These are phyloP conservation scores for Coccomyxa subellipsoidea DNA, from an alignment of 163 green algal genomes.

Conservation along the genomic window DNA sequence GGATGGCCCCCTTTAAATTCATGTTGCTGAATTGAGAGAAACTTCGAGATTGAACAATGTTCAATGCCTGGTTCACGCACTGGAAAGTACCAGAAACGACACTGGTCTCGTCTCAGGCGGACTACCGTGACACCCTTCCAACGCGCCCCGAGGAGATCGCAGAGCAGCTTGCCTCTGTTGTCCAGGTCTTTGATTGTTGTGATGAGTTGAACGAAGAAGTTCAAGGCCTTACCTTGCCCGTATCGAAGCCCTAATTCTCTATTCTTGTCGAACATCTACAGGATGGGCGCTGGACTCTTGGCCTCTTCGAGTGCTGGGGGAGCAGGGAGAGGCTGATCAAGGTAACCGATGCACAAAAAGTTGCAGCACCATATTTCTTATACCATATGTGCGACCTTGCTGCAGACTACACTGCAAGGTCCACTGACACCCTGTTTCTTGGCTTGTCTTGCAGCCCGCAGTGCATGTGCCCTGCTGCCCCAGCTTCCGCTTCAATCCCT, in stretches of 20 bases:
- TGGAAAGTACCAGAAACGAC: constrained; percentile 9
- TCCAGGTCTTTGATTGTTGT: too few species aligned
- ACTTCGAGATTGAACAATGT: neutral
- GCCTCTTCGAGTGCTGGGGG: constrained; percentile 26
- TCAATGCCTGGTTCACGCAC: constrained; percentile 2
- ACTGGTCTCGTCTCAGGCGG: neutral
- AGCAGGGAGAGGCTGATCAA: neutral
- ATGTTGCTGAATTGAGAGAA: too few species aligned
- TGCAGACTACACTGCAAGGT: neutral
- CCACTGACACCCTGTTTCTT: neutral
- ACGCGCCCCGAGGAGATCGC: constrained; percentile 13
- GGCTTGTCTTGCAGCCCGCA: constrained; percentile 27
- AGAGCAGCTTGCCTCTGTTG: constrained; percentile 12
- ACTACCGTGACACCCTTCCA: constrained; percentile 9
- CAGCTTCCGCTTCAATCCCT: constrained; percentile 36
- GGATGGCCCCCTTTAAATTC: too few species aligned
- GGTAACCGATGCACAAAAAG: neutral
- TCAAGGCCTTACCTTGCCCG: neutral
- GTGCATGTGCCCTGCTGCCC: constrained; percentile 54
- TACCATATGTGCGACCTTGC: neutral
- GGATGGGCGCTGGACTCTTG: constrained; percentile 41
- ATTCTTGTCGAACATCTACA: too few species aligned
- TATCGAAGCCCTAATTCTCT: too few species aligned
- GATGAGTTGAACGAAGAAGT: neutral
- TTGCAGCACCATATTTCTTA: neutral